These are phyloP conservation scores for Leishmania martiniquensis DNA, from an alignment of 208 protist species.

Conservation along the genomic window DNA sequence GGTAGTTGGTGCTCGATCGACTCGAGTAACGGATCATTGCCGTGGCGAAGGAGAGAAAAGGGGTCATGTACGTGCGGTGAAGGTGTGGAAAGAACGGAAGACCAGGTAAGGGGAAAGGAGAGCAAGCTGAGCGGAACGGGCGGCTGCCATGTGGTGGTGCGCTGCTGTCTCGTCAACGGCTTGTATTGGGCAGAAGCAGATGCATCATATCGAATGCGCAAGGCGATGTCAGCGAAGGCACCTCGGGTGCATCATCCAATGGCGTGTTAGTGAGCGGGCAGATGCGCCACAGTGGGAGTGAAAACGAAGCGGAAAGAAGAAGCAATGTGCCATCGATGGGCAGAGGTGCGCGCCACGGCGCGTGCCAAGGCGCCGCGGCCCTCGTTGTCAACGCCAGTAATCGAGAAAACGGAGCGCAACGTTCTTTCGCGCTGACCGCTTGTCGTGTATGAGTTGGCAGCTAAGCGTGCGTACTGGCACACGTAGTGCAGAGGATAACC, in stretches of 20 bases:
- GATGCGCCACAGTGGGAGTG: background rate
- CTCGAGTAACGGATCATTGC: too few species aligned
- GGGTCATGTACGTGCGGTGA: background rate
- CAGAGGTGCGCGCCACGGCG: background rate
- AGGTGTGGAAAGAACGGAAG: background rate
- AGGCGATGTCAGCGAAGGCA: background rate
- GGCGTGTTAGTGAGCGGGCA: background rate
- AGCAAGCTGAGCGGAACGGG: background rate
- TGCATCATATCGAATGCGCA: background rate
- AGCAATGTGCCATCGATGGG: background rate
- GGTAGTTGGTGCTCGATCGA: too few species aligned
- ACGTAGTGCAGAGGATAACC: constrained; percentile 52
- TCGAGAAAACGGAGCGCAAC: too few species aligned
- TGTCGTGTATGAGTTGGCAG: background rate
- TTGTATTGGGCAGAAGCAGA: background rate
- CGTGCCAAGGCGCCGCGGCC: background rate
- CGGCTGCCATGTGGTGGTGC: background rate
- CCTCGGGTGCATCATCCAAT: background rate
- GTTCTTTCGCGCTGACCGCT: background rate
- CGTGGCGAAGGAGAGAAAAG: background rate
- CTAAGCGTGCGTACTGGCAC: constrained; percentile 13
- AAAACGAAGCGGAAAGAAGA: background rate
- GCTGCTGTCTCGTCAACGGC: background rate
- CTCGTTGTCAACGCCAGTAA: background rate
- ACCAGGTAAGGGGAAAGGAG: background rate